Percentiles rank a stretch among this genome's conserved stretches.
These are phyloP conservation scores for Trichoderma pleuroti DNA, from an alignment of 2,329 filamentous ascomycete genomes.

Conservation along the genomic window DNA sequence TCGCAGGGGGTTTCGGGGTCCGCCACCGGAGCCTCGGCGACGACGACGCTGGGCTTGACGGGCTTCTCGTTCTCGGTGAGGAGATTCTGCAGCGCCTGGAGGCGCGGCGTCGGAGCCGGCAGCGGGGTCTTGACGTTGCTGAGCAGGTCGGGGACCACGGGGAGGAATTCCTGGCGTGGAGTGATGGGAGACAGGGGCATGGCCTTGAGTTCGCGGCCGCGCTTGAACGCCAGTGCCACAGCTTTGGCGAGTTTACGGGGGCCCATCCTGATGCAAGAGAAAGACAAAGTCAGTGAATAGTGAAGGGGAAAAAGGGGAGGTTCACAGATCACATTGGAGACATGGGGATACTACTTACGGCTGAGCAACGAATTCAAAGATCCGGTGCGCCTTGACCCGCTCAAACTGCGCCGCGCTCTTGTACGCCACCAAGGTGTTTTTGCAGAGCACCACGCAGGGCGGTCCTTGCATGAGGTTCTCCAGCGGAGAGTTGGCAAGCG, in stretches of 20 bases:
- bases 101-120: background rate
- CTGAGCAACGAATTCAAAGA: constrained; percentile 39
- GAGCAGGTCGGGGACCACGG: background rate
- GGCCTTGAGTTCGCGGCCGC: constrained; percentile 12
- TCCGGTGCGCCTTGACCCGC: constrained; percentile 18
- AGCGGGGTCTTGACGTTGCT: background rate
- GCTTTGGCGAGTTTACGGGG: constrained; percentile 34
- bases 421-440: constrained; percentile 31
- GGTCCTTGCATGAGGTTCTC: constrained; percentile 14
- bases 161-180: background rate
- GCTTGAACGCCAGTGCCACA: constrained; percentile 10
- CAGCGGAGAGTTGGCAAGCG: background rate
- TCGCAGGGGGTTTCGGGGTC: background rate
- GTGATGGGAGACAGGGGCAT: background rate
- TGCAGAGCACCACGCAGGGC: constrained; percentile 34
- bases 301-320: background rate
- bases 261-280: constrained; percentile 27
- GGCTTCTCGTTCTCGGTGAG: background rate
- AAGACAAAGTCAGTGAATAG: background rate
- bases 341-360: constrained; percentile 29
- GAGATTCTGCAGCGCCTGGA: background rate
- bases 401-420: constrained; percentile 20
- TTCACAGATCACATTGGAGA: background rate
- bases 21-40: background rate
- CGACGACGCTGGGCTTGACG: background rate